Conservation (phyloP, 257 asterid genomes). For the Nicotiana otophora region DNA sequence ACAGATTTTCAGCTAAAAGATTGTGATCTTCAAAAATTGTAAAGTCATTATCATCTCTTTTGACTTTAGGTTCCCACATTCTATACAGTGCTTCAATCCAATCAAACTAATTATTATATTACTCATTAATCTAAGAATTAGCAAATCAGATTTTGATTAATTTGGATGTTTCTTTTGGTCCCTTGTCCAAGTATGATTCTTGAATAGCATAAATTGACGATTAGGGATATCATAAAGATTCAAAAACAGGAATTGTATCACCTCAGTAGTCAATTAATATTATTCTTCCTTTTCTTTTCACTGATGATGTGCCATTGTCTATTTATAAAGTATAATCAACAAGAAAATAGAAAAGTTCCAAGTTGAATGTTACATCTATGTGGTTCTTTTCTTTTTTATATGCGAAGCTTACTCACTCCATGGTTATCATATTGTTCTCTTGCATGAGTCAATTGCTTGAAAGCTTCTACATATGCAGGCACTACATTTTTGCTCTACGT, state of each 20-base stretch:
- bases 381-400: too few species aligned
- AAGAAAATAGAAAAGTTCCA: too few species aligned
- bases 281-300: not conserved
- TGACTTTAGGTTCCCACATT: not conserved
- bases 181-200: not conserved
- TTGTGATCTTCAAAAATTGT: not conserved
- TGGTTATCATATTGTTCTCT: too few species aligned
- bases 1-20: not conserved
- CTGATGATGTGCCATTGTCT: too few species aligned
- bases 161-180: not conserved
- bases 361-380: too few species aligned
- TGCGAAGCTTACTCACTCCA: too few species aligned
- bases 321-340: too few species aligned
- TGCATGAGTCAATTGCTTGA: too few species aligned
- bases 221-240: not conserved
- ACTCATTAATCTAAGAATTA: not conserved
- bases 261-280: not conserved
- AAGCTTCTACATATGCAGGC: too few species aligned
- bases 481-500: too few species aligned
- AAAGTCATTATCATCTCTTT: not conserved
- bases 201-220: not conserved
- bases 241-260: not conserved
- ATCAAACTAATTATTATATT: not conserved
- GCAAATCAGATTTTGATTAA: not conserved
- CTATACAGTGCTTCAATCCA: not conserved